Base-by-base conservation (phyloP, 345 rosid genomes). In the Stellera chamaejasme region DNA sequence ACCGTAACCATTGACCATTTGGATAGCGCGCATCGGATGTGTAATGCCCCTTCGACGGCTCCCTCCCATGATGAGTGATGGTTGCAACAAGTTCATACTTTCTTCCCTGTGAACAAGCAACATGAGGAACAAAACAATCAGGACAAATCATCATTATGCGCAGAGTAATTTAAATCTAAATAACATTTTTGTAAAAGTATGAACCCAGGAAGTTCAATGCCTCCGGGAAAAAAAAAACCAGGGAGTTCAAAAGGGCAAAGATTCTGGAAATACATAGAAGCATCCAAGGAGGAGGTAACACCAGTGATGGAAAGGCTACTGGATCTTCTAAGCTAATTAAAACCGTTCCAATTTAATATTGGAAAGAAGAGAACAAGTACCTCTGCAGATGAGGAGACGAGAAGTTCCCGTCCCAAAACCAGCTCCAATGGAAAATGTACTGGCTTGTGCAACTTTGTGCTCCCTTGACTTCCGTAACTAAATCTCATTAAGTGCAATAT, bases 401-500 rank as follows among this genome's bases (percentile, higher is more conserved):
- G 90, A 63, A 89, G 73, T 28, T 80, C 84, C 52, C 96, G 83
- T 26, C 72, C 68, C 60, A 93, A 60, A 52, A 78, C 62, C 70
- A 93, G 69, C 47, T 87, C 94, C 13, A 87, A 94, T 43, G 96
- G 97, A 70, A 93, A 93, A 62, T 45, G 79, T 63, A 93, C 86
- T 13, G 87, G 80, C 67, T 93, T 93, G 60, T 74, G 85, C 73
- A 93, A 54, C 77, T 93, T 93, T 32, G 97, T 75, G 74, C 97
- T 89, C 64, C 99, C 97, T 69, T 80, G 88, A 70, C 73, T 84
- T 71, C 92, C 99, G 59, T 89, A 93, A 66, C 86, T 73, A 72
- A 93, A 93, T 11, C 99, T 96, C 94, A 75, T 89, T 32, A 93
- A 73, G 68, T 93, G 99, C 78, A 93, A 73, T 67, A 93, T 87